phyloP scores from a whole-genome alignment of 225 moss, liverwort and hornwort genomes.

The Marchantia polymorpha region DNA sequence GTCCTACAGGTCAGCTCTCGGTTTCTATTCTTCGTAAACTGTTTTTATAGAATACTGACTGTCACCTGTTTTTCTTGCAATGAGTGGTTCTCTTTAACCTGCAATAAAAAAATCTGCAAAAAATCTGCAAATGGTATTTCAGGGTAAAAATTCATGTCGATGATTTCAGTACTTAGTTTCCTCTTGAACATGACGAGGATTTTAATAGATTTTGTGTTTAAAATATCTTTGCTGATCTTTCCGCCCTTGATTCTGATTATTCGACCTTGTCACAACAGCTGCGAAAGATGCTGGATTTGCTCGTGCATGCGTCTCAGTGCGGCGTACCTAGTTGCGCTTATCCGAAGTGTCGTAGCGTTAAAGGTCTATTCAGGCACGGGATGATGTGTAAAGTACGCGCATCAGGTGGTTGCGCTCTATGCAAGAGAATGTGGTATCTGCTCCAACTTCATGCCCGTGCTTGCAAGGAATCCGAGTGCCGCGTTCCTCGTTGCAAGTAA shows the following conservation, averaged over 20 bases:
- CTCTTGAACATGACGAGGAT: too few relatives aligned
- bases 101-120: too few relatives aligned
- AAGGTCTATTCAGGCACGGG: conserved; percentile 88
- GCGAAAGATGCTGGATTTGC: conserved; percentile 94
- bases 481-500: conserved; percentile 99
- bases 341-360: conserved; percentile 96
- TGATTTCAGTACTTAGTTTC: too few relatives aligned
- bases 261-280: conserved; percentile 48
- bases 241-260: too few relatives aligned
- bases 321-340: conserved; percentile 62
- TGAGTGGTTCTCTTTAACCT: neutral
- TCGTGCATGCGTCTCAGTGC: conserved; percentile 93
- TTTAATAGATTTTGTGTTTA: too few relatives aligned
- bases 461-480: conserved; percentile 94
- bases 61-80: neutral
- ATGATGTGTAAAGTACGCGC: conserved; percentile 80
- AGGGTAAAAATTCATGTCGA: too few relatives aligned
- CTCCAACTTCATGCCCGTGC: conserved; percentile 96
- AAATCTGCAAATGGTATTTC: too few relatives aligned
- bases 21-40: neutral
- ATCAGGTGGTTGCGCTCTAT: conserved; percentile 87
- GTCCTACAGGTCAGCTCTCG: conserved; percentile 69
- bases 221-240: too few relatives aligned
- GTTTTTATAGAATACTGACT: neutral
- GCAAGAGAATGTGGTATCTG: conserved; percentile 99